Conservation (phyloP, 805 yeast species). For the Saturnispora bothae region DNA sequence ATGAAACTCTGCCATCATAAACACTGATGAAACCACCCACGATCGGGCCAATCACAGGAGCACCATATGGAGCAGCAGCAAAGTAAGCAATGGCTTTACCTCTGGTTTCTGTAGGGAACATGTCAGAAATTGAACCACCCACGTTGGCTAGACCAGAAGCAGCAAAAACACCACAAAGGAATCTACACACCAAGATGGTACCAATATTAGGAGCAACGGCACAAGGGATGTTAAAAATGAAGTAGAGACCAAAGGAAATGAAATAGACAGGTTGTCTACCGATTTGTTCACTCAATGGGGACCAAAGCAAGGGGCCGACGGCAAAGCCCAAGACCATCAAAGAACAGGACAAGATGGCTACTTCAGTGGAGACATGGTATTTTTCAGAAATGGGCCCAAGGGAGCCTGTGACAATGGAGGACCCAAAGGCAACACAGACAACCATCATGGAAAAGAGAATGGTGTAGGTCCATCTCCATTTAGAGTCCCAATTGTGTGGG, state of each 20-base stretch:
- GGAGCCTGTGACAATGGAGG: constrained; percentile 85
- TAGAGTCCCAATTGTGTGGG: constrained; percentile 73
- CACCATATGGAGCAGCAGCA: constrained; percentile 87
- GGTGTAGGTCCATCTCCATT: constrained; percentile 56
- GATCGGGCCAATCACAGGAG: constrained; percentile 84
- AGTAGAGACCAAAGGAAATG: constrained; percentile 62
- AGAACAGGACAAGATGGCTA: constrained; percentile 69
- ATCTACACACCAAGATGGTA: constrained; percentile 70
- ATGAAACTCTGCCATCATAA: constrained; percentile 54
- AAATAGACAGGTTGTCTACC: constrained; percentile 82
- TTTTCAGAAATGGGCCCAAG: constrained; percentile 54
- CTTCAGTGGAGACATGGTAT: constrained; percentile 65
- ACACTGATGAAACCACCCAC: constrained; percentile 79
- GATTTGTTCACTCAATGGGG: constrained; percentile 75
- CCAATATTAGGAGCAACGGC: constrained; percentile 79
- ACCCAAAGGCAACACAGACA: constrained; percentile 86
- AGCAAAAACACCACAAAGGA: constrained; percentile 78
- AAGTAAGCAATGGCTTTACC: constrained; percentile 87
- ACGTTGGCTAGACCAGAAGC: constrained; percentile 77
- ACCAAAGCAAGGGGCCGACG: constrained; percentile 82
- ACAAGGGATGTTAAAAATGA: constrained; percentile 76
- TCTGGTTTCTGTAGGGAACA: constrained; percentile 71
- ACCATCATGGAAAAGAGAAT: constrained; percentile 59
- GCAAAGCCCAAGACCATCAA: constrained; percentile 85
- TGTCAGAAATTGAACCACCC: constrained; percentile 86